Evolutionary conservation across 495 filamentous ascomycete genomes (phyloP), one percentile per base, ranked within the genome.

Genomic region (Daldinia childiae): DNA sequence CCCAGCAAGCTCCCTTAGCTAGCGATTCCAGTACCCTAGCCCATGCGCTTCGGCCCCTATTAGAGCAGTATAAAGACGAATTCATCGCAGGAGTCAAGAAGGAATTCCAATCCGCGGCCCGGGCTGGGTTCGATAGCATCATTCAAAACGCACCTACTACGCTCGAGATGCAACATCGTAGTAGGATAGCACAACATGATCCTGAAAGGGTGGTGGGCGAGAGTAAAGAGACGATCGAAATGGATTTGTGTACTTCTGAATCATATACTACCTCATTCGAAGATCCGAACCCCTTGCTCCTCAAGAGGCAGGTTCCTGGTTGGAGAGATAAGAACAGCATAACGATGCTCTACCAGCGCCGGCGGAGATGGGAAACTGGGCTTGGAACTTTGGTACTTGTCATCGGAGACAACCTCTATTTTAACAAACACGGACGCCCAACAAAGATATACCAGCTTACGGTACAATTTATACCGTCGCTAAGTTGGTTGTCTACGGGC

Each of bases 401-500:
- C 4, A 58, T 66, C 21, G 50, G 19, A 30, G 39, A 71, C 19
- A 50, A 2, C 41, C 29, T 54, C 39, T 6, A 17, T 12, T 71
- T 71, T 17, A 39, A 62, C 50, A 24, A 30, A 4, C 38, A 21
- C 39, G 39, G 39, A 1, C 39, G 0, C 17, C 48, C 58, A 17
- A 61, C 21, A 8, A 29, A 30, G 12, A 15, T 61, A 2, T 66
- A 66, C 32, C 39, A 66, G 30, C 51, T 71, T 32, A 30, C 38
- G 39, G 62, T 24, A 15, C 58, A 62, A 0, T 66, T 71, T 29
- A 51, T 0, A 50, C 68, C 62, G 1, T 66, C 68, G 6, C 51
- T n/a, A 21, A n/a, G 62, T n/a, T 71, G 68, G 68, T 21, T 66
- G 8, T 62, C 68, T n/a, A 66, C 36, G 1, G 58, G 68, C 17